These are phyloP conservation scores for Tilletia walkeri DNA, from an alignment of 1,284 basidiomycete species.

Conservation along the genomic window DNA sequence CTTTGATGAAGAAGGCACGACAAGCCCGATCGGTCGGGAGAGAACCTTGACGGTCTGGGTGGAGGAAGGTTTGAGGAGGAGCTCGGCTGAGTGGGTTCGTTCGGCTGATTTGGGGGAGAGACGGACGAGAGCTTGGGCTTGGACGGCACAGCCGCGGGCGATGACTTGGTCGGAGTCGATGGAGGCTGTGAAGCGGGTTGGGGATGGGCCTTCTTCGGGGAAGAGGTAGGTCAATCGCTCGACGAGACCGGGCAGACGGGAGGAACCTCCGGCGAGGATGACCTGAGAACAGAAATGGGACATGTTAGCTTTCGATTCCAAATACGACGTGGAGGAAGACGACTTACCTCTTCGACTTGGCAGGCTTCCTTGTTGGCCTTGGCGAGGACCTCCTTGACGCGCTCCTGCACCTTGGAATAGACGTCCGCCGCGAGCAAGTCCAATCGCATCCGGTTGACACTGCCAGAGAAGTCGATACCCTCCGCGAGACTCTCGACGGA, in stretches of 20 bases:
- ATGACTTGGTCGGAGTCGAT: conserved; percentile 85
- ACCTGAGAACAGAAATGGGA: conserved; percentile 56
- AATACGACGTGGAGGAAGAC: neutral
- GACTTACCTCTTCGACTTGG: conserved; percentile 73
- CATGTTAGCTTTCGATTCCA: neutral
- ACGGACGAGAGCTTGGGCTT: conserved; percentile 63
- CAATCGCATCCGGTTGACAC: conserved; percentile 91
- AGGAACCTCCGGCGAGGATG: conserved; percentile 83
- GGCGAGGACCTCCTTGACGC: conserved; percentile 67
- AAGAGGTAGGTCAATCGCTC: conserved; percentile 72
- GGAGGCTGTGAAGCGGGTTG: conserved; percentile 61
- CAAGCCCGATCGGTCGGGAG: conserved; percentile 65
- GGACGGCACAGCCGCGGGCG: conserved; percentile 81
- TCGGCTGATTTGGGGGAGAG: conserved; percentile 37
- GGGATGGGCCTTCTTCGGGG: conserved; percentile 67
- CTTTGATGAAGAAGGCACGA: conserved; percentile 61
- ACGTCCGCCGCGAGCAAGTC: conserved; percentile 77
- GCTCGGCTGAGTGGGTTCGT: conserved; percentile 32
- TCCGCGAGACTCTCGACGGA: conserved; percentile 90
- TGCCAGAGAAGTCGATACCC: conserved; percentile 84
- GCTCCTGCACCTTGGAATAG: conserved; percentile 69
- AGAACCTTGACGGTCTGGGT: conserved; percentile 45
- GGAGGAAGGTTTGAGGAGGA: conserved; percentile 42
- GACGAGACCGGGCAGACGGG: conserved; percentile 79
- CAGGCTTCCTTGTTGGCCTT: conserved; percentile 69